Evolutionary conservation across 2,329 filamentous ascomycete species (phyloP), one percentile per base, ranked within the genome.

Genomic region (Xylariales sp.): DNA sequence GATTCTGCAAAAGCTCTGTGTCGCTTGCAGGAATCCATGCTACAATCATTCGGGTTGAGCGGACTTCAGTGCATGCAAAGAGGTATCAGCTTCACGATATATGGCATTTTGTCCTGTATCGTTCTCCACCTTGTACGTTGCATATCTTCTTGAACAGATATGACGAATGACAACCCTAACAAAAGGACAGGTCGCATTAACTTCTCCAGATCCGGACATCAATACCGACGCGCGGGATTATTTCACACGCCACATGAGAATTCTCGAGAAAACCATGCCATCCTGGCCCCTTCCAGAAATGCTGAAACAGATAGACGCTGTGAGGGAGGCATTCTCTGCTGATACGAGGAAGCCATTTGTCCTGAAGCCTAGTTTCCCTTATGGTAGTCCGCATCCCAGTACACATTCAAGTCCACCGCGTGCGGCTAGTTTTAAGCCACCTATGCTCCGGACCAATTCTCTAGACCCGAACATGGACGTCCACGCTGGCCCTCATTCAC

Each of bases 81-180:
- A 72, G 95, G 95, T 46, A 94, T 97, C 78, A 97, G 94, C 80
- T 98, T 97, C 76, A 93, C 93, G 5, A 93, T 98, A n/a, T 98
- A 98, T 76, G 90, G 91, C 64, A 89, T 97, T 32, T 83, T 98
- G 53, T 96, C 93, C 0, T 97, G 94, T 82, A 94, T 95, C 30
- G 94, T 97, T 80, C 86, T 98, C 62, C 94, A 98, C 80, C 81
- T 98, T 80, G 95, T 97, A 85, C 80, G 93, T 87, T 56, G 34
- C 48, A 57, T 61, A 45, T 41, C 41, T 65, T 62, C 52, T 67
- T 55, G 23, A 30, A 16, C 53, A n/a, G 45, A 63, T 50, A 43
- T 45, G 39, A 30, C 18, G 16, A 46, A 36, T 28, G 34, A 12
- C 23, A 52, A 55, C 32, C 65, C 74, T 75, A 69, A 76, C 48